Percentiles rank a stretch among this genome's conserved stretches.
Conservation (phyloP, 805 yeast species). For the Cyberlindnera americana region DNA sequence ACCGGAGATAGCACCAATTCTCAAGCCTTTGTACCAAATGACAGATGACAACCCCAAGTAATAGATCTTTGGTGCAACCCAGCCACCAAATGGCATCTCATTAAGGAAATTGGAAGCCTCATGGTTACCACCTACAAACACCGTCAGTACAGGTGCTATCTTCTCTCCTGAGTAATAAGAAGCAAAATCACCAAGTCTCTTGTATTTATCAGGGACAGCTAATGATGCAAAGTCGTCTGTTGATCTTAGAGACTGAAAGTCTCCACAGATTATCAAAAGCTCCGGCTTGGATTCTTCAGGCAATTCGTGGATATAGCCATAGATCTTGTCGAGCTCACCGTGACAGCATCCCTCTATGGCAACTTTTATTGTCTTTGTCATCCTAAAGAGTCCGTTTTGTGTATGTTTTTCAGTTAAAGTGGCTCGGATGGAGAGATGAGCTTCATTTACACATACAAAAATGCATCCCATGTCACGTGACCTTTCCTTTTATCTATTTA, state of each 20-base stretch:
- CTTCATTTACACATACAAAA: no score
- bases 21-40: conserved; percentile 69
- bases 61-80: conserved; percentile 86
- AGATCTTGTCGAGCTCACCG: conserved; percentile 67
- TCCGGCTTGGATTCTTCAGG: conserved; percentile 38
- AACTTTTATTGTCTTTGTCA: conserved; percentile 30
- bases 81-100: conserved; percentile 82
- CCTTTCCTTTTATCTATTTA: background rate
- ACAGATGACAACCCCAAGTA: conserved; percentile 78
- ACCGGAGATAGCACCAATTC: conserved; percentile 83
- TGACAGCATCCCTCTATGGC: conserved; percentile 92
- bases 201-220: conserved; percentile 78
- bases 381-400: no score
- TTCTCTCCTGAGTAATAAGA: conserved; percentile 58
- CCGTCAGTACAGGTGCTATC: conserved; percentile 69
- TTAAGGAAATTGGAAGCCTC: conserved; percentile 78
- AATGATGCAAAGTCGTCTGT: conserved; percentile 61
- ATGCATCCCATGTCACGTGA: no score
- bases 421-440: no score
- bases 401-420: no score
- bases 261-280: conserved; percentile 80
- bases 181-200: conserved; percentile 73
- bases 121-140: conserved; percentile 94
- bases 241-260: conserved; percentile 78
- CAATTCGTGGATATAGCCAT: conserved; percentile 31